Conservation (phyloP, 176 grass and related monocot genomes). For the Carex myosuroides region DNA sequence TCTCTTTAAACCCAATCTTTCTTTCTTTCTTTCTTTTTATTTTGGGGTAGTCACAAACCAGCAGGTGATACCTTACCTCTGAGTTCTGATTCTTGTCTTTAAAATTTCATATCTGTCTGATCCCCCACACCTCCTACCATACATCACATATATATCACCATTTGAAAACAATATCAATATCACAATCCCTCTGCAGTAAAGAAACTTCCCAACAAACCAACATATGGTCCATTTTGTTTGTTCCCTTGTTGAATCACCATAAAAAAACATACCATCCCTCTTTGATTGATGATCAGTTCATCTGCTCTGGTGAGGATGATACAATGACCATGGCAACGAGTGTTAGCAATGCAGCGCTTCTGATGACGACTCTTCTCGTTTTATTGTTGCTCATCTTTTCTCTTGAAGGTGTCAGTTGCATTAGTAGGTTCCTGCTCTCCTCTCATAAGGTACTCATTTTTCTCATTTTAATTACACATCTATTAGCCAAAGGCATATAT, state of each 20-base stretch:
- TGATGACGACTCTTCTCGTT: slow-evolving; percentile 14
- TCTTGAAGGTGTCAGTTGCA: slow-evolving; percentile 34
- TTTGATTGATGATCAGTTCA: background rate
- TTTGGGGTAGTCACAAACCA: background rate
- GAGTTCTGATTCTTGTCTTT: background rate
- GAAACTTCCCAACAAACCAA: background rate
- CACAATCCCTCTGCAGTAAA: background rate
- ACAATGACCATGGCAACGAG: slow-evolving; percentile 34
- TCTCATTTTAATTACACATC: too few relatives aligned
- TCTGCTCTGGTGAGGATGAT: slow-evolving; percentile 28
- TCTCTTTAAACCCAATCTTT: background rate
- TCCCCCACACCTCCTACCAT: background rate
- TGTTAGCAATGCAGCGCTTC: background rate
- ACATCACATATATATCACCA: background rate
- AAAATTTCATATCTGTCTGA: background rate
- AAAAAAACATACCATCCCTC: background rate
- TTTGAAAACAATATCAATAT: slow-evolving; percentile 11
- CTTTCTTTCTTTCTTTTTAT: background rate
- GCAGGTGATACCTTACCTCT: background rate
- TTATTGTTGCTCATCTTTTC: slow-evolving; percentile 37
- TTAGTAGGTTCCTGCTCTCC: background rate
- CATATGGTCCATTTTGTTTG: slow-evolving; percentile 4
- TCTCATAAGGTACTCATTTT: slow-evolving; percentile 39
- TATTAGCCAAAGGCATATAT: background rate
- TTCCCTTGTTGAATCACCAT: background rate